A percentile compares a stretch with the other conserved stretches of the same genome.
phyloP scores from a whole-genome alignment of 2,329 filamentous ascomycete species.

The Alternaria brassicae region DNA sequence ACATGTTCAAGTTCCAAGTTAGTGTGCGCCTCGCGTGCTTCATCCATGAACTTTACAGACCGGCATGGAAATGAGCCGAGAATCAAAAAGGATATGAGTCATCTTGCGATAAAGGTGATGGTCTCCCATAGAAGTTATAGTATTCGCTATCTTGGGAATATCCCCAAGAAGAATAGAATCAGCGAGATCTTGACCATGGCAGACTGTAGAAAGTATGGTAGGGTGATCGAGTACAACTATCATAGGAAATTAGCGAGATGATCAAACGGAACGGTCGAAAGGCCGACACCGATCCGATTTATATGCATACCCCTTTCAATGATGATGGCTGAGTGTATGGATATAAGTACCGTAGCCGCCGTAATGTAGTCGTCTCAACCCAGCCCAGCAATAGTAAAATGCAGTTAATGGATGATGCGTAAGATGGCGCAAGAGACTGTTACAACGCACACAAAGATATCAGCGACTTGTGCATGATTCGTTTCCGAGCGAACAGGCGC shows the following conservation, averaged over 20 bases:
- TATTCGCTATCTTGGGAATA: constrained; percentile 31
- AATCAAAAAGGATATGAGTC: constrained; percentile 25
- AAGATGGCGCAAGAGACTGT: constrained; percentile 41
- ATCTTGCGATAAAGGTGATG: constrained; percentile 26
- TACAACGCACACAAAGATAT: constrained; percentile 40
- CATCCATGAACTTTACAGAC: constrained; percentile 26
- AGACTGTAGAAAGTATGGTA: constrained; percentile 39
- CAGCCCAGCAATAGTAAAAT: constrained; percentile 25
- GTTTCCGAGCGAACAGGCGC: constrained; percentile 45
- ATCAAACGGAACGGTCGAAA: constrained; percentile 56
- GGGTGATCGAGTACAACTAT: constrained; percentile 35
- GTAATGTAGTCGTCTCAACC: background rate
- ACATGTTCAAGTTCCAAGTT: background rate
- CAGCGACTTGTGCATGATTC: constrained; percentile 35
- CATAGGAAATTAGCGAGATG: constrained; percentile 53
- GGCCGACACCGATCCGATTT: constrained; percentile 56
- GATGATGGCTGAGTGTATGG: constrained; percentile 8
- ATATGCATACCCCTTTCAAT: constrained; percentile 17
- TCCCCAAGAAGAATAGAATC: constrained; percentile 33
- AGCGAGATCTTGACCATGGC: constrained; percentile 34
- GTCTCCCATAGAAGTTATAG: constrained; percentile 18
- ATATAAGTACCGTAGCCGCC: constrained; percentile 48
- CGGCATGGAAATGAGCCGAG: constrained; percentile 38
- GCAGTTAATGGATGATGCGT: constrained; percentile 44
- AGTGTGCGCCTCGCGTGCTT: background rate